These are phyloP conservation scores for Serendipita vermifera DNA, from an alignment of 768 basidiomycete genomes.

Conservation along the genomic window DNA sequence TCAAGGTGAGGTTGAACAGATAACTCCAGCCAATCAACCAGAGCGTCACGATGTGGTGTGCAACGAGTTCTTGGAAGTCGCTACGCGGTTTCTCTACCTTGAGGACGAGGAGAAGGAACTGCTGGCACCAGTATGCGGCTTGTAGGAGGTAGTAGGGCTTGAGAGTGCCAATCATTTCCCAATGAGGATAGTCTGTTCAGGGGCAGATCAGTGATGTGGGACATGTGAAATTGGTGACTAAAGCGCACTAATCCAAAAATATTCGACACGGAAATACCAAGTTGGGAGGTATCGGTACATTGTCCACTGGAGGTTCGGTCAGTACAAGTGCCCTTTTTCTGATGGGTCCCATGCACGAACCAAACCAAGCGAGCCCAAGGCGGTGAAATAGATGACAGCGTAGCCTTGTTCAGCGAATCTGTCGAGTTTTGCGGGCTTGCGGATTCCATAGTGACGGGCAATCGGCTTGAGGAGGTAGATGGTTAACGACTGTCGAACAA, in stretches of 20 bases:
- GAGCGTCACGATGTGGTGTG: conserved; percentile 85
- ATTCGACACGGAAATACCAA: conserved; percentile 71
- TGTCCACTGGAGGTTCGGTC: conserved; percentile 21
- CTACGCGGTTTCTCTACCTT: conserved; percentile 89
- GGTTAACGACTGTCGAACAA: conserved; percentile 64
- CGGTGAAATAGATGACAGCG: conserved; percentile 63
- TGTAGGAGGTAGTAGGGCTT: conserved; percentile 94
- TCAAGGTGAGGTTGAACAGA: conserved; percentile 61
- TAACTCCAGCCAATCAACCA: conserved; percentile 96
- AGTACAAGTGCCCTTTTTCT: not conserved
- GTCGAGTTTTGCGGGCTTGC: conserved; percentile 49
- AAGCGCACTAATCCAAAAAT: conserved; percentile 68
- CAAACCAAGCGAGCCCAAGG: conserved; percentile 61
- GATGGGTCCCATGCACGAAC: conserved; percentile 35
- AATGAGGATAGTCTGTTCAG: conserved; percentile 68
- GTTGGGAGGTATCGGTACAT: conserved; percentile 70
- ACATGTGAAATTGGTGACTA: not conserved
- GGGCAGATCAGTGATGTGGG: too few relatives aligned
- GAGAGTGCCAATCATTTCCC: conserved; percentile 71
- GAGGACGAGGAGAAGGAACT: conserved; percentile 72
- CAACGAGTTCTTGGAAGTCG: conserved; percentile 76
- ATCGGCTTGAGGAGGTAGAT: conserved; percentile 52
- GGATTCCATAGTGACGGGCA: conserved; percentile 59
- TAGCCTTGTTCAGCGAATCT: conserved; percentile 90
- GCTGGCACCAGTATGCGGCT: conserved; percentile 87